Evolutionary conservation across 768 basidiomycete genomes (phyloP).

Genomic region (Naematelia encephala): DNA sequence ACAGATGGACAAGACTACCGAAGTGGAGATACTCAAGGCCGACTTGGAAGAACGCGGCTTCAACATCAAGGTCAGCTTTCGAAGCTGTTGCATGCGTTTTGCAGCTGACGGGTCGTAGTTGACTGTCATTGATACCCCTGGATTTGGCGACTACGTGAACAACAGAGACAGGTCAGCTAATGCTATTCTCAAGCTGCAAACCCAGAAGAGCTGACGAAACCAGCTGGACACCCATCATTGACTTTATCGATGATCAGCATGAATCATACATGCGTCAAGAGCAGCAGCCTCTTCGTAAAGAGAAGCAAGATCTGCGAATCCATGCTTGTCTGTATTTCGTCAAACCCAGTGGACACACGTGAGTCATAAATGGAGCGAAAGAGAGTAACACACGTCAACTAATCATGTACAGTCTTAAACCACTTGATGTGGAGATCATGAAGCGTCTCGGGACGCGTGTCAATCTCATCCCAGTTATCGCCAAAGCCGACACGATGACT

Average conservation of each 20-base stretch:
- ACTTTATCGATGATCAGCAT: constrained; percentile 66
- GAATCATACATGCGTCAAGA: constrained; percentile 73
- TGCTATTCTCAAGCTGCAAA: too few relatives aligned
- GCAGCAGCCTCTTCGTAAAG: constrained; percentile 91
- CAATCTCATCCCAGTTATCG: constrained; percentile 94
- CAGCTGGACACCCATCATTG: constrained; percentile 89
- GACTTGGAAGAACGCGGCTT: constrained; percentile 98
- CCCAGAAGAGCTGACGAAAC: constrained; percentile 1
- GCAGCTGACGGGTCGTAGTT: constrained; percentile 56
- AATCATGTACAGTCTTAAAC: constrained; percentile 79
- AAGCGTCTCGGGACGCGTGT: constrained; percentile 97
- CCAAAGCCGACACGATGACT: constrained; percentile 96
- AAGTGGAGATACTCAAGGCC: constrained; percentile 98
- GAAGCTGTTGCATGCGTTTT: neutral
- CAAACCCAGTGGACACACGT: constrained; percentile 94
- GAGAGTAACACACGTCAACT: too few relatives aligned
- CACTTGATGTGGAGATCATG: constrained; percentile 99
- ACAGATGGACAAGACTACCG: constrained; percentile 97
- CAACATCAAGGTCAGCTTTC: constrained; percentile 67
- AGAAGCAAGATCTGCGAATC: constrained; percentile 92
- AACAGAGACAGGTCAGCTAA: constrained; percentile 77
- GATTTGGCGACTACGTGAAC: constrained; percentile 99
- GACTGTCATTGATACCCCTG: constrained; percentile 97
- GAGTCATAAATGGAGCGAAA: too few relatives aligned
- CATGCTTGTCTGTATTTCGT: constrained; percentile 98